Conservation (phyloP, 2,329 filamentous ascomycete genomes). For the Alternaria burnsii region DNA sequence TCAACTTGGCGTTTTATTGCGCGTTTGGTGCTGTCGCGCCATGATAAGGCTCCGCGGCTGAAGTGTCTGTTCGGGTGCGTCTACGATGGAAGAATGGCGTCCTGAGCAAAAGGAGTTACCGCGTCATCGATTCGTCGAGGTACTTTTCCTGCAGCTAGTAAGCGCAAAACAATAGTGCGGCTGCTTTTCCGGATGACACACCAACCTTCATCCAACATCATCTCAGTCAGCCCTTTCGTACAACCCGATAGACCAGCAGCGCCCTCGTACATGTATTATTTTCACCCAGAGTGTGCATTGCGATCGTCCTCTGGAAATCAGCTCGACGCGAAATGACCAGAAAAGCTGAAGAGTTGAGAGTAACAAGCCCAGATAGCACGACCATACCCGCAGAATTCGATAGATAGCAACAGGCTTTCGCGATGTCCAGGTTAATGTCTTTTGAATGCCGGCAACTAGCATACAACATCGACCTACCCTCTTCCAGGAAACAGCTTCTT, state of each 20-base stretch:
- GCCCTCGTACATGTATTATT: background rate
- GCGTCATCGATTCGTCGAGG: constrained; percentile 12
- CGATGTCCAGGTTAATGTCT: background rate
- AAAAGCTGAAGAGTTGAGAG: background rate
- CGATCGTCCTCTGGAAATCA: background rate
- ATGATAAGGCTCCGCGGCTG: background rate
- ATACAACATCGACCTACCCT: background rate
- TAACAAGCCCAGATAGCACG: background rate
- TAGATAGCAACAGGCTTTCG: background rate
- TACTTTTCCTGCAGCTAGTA: background rate
- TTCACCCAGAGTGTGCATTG: background rate
- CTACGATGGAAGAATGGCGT: background rate
- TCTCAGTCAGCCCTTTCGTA: constrained; percentile 1
- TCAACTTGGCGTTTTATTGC: constrained; percentile 1
- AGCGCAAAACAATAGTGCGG: background rate
- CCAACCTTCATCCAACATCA: constrained; percentile 7
- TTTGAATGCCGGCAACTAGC: background rate
- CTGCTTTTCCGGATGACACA: constrained; percentile 2
- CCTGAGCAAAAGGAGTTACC: background rate
- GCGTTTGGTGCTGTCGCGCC: constrained; percentile 1
- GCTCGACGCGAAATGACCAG: background rate
- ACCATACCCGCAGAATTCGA: background rate
- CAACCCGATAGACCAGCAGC: background rate
- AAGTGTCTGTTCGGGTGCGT: background rate
- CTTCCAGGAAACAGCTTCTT: background rate